Conservation (phyloP, 164 flowering plant species). For the Akebia trifoliata region DNA sequence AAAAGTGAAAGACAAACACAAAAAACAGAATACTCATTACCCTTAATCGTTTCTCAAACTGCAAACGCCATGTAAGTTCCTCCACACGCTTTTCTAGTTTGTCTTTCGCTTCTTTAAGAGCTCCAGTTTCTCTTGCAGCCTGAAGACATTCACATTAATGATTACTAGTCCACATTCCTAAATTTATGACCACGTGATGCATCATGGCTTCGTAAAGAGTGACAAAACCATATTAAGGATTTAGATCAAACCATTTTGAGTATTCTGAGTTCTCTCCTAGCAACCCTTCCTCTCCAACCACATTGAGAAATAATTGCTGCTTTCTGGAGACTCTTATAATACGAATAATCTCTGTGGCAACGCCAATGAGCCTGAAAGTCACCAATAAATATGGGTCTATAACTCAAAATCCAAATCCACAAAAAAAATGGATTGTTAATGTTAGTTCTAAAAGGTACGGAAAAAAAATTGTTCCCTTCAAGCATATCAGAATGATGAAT, state of each 20-base stretch:
- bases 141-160: slow-evolving; percentile 19
- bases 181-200: neutral
- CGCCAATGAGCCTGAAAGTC: slow-evolving; percentile 68
- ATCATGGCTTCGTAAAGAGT: neutral
- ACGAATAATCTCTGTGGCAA: slow-evolving; percentile 58
- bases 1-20: neutral
- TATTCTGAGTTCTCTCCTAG: slow-evolving; percentile 77
- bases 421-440: too few relatives aligned
- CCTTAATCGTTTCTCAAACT: slow-evolving; percentile 83
- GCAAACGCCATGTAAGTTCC: slow-evolving; percentile 98
- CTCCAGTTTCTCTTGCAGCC: slow-evolving; percentile 99
- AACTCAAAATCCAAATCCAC: neutral
- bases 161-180: slow-evolving; percentile 1
- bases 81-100: slow-evolving; percentile 97
- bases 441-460: too few relatives aligned
- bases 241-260: slow-evolving; percentile 76
- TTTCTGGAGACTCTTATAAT: slow-evolving; percentile 73
- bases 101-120: slow-evolving; percentile 96
- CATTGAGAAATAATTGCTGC: slow-evolving; percentile 78
- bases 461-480: slow-evolving; percentile 1
- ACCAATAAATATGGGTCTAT: slow-evolving; percentile 8
- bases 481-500: neutral
- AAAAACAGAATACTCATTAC: slow-evolving; percentile 28
- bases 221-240: slow-evolving; percentile 6
- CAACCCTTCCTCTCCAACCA: slow-evolving; percentile 89